Evolutionary conservation across 768 basidiomycete genomes (phyloP).

Genomic region (Exidia glandulosa): DNA sequence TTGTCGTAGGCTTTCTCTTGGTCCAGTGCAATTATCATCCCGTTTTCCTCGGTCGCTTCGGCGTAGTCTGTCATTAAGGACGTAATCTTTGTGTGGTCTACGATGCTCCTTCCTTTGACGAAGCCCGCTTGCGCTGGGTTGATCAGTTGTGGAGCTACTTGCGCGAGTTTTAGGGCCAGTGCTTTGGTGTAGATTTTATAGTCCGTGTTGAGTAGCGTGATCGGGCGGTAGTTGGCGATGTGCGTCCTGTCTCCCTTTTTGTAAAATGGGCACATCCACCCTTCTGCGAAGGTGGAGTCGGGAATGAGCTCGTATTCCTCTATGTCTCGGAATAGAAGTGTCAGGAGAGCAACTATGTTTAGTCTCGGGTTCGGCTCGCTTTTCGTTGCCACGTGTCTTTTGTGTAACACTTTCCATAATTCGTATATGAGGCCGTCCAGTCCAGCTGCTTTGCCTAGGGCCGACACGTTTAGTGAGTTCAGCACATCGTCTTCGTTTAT

Average conservation of each 20-base stretch:
- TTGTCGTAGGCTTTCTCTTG: conserved; percentile 14
- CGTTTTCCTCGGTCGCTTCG: conserved; percentile 7
- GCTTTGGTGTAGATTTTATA: conserved; percentile 22
- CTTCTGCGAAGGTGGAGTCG: conserved; percentile 13
- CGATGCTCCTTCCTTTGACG: conserved; percentile 19
- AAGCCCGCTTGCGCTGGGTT: conserved; percentile 30
- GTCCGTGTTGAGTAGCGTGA: conserved; percentile 18
- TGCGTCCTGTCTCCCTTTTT: conserved; percentile 23
- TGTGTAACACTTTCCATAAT: neutral
- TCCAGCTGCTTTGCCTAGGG: neutral
- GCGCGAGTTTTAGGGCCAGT: conserved; percentile 11
- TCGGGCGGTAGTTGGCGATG: conserved; percentile 12
- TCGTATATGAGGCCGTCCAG: neutral
- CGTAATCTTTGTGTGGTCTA: conserved; percentile 20
- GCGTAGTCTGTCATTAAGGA: conserved; percentile 9
- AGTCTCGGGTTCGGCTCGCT: neutral
- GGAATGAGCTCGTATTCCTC: conserved; percentile 11
- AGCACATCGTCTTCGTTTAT: neutral
- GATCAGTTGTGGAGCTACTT: conserved; percentile 8
- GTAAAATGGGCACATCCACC: conserved; percentile 28
- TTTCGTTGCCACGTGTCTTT: neutral
- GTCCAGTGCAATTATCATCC: conserved; percentile 7
- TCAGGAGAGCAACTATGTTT: conserved; percentile 5
- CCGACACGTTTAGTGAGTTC: neutral
- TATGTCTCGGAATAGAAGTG: conserved; percentile 37